Base-by-base conservation (phyloP, 208 protist genomes). In the Trypanosoma melophagium region DNA sequence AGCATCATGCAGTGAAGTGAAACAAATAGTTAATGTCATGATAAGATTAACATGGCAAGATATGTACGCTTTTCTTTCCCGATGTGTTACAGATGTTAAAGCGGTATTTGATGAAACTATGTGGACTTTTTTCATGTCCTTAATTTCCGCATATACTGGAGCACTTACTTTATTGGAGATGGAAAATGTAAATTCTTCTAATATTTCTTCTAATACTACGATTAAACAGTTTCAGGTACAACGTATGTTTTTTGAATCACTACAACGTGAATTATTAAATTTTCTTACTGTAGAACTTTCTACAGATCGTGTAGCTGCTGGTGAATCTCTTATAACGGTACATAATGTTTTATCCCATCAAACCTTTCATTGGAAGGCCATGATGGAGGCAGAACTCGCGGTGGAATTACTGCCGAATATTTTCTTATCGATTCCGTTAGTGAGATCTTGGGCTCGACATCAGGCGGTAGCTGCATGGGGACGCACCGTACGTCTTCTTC, bases 71-170 rank as follows among this genome's bases (percentile, higher is more conserved):
- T 68, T 69, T 64, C 21, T 76, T 57, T 66, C 31, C 1, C 1
- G 21, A 17, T 65, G 62, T 24, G 28, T 41, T 12, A 21, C 24
- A 17, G 45, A 61, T 62, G 38, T 64, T 28, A 38, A 52, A 28
- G 13, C 10, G 57, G 49, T 31, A 7, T 53, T 70, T 54, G n/a
- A 45, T 42, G 72, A 77, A 58, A 60, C 59, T 54, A 13, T 64
- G 5, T 77, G 63, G 63, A 38, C 45, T 0, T 71, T 73, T 71
- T 31, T 71, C 7, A 67, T 67, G 58, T 3, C 65, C n/a, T 44
- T 77, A 1, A 42, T 71, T 31, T 64, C 70, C 8, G 35, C 21
- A 24, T 69, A 76, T 31, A 51, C 24, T 16, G 61, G 55, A 8
- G 44, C 69, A 17, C 22, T 71, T 49, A 16, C 21, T 25, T 17